Evolutionary conservation across 192 early-diverging fungal species (phyloP).

Genomic region (Coemansia furcata): DNA sequence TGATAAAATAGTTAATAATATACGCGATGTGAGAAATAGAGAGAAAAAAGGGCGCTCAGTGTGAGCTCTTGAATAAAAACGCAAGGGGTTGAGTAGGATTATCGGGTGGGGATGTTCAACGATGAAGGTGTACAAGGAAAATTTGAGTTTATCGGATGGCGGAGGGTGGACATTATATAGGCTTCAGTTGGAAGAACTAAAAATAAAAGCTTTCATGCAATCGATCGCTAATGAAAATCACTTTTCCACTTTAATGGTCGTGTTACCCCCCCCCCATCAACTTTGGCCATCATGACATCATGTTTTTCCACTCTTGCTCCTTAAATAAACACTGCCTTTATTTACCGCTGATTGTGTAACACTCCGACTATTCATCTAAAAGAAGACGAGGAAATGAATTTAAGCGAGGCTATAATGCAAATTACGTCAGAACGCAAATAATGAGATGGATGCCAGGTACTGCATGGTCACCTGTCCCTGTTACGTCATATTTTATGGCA

Average conservation of each 20-base stretch:
- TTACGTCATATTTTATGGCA: background rate
- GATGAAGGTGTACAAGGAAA: background rate
- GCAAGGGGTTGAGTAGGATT: background rate
- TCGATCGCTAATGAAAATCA: background rate
- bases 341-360: background rate
- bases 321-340: background rate
- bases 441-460: background rate
- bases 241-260: background rate
- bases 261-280: background rate
- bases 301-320: background rate
- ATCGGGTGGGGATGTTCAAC: background rate
- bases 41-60: background rate
- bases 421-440: background rate
- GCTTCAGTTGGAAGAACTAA: background rate
- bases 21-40: background rate
- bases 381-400: background rate
- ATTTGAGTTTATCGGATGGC: background rate
- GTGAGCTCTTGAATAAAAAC: background rate
- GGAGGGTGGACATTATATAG: background rate
- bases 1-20: background rate
- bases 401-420: background rate
- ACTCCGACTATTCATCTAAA: background rate
- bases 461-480: background rate
- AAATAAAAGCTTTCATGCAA: conserved; percentile 4
- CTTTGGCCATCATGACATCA: background rate